Evolutionary conservation across 139 green algal genomes (phyloP), one percentile per base, ranked within the genome.

Genomic region (Desmodesmus armatus): DNA sequence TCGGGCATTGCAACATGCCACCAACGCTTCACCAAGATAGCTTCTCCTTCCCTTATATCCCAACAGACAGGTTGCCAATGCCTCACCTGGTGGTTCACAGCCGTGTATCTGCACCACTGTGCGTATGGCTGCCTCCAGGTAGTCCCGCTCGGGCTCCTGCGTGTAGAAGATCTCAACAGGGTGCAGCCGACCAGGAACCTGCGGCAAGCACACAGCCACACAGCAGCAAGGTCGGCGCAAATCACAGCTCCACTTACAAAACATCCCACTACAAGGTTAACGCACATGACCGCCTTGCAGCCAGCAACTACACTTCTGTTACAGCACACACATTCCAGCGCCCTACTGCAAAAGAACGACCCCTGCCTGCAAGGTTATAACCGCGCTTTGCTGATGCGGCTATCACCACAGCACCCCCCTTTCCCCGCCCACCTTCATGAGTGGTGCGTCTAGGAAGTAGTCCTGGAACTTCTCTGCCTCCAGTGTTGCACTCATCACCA

Each of bases 151-250:
- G 19, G 97, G 97, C 78, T 99, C 95, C 92, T 98, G 91, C 5
- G 97, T 99, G 94, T 99, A 99, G 89, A 99, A 99, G 86, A 99
- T 98, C 87, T 99, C 97, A 76, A 99, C 97, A 17, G 97, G 97
- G 82, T 99, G 96, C 92, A 99, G 86, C 35, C 97, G 90, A 3
- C 97, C 97, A n/a, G 97, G 97, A 47, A 99, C 97, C 76, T 82
- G 53, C 6, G 9, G 13, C 47, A 55, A 55, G 47, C 47, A 55
- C 47, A 55, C 47, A 55, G 9, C 47, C 47, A 13, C 7, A 21
- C 47, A 55, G 47, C 47, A 55, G 47, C 47, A 55, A 21, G 47
- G 58, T 66, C 2, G 2, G 33, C 25, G 33, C 25, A 35, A 31
- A n/a, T n/a, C n/a, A n/a, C n/a, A n/a, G n/a, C n/a, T n/a, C n/a